These are phyloP conservation scores for Xylariomycetidae sp. DNA, from an alignment of 2,329 filamentous ascomycete genomes.

Conservation along the genomic window DNA sequence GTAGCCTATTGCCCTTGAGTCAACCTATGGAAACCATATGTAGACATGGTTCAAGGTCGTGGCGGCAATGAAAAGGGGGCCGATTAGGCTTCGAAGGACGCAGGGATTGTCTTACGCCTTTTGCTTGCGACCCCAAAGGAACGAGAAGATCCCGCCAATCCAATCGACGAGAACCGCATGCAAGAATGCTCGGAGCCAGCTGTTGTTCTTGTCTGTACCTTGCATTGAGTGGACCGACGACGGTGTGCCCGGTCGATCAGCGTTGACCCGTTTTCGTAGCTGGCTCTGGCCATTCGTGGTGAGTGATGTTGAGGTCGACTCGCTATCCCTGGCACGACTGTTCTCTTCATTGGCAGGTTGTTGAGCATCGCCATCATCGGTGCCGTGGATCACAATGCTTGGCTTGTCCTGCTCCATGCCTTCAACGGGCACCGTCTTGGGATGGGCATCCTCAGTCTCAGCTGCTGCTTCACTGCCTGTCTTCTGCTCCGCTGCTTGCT, in stretches of 20 bases:
- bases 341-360: not conserved
- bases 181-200: conserved; percentile 30
- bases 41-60: no score
- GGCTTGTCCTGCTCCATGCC: no score
- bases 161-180: conserved; percentile 32
- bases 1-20: no score
- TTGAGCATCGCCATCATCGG: not conserved
- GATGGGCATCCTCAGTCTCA: not conserved
- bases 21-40: no score
- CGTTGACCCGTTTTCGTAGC: conserved; percentile 11
- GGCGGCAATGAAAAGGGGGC: no score
- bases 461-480: conserved; percentile 1
- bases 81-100: no score
- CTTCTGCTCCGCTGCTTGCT: not conserved
- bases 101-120: conserved; percentile 29
- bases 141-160: conserved; percentile 30
- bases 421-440: not conserved
- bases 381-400: conserved; percentile 3
- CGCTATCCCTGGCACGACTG: conserved; percentile 1
- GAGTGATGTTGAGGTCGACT: conserved; percentile 7
- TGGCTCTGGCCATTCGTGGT: conserved; percentile 6
- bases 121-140: conserved; percentile 24
- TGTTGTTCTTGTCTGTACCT: conserved; percentile 2
- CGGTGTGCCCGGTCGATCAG: conserved; percentile 10
- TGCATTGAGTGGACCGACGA: conserved; percentile 7